Percentiles rank a stretch among this genome's conserved stretches.
phyloP scores from a whole-genome alignment of 2,329 filamentous ascomycete genomes.

The Dactylellina haptotyla region DNA sequence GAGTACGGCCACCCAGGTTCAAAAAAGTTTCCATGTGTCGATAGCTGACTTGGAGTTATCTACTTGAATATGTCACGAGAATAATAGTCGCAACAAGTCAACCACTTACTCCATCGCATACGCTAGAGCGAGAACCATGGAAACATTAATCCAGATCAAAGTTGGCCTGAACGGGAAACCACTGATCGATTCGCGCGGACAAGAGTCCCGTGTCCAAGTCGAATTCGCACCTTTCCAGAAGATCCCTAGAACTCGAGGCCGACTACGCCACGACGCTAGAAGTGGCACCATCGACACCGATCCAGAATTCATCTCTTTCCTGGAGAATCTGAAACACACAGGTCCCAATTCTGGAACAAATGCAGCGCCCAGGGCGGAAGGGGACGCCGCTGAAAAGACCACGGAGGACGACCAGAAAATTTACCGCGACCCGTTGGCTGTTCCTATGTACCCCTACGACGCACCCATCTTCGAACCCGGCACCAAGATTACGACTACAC shows the following conservation, averaged over 20 bases:
- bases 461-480: conserved; percentile 52
- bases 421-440: conserved; percentile 55
- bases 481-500: conserved; percentile 80
- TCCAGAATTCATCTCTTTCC: conserved; percentile 91
- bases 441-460: conserved; percentile 54
- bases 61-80: conserved; percentile 44
- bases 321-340: conserved; percentile 84
- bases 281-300: conserved; percentile 98
- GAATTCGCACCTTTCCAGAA: conserved; percentile 88
- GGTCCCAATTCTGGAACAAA: conserved; percentile 65
- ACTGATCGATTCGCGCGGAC: conserved; percentile 81
- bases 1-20: conserved; percentile 72
- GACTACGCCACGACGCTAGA: conserved; percentile 79
- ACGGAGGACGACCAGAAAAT: conserved; percentile 62
- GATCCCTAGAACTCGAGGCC: conserved; percentile 72
- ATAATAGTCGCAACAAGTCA: conserved; percentile 79
- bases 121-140: conserved; percentile 78
- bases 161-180: conserved; percentile 69
- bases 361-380: conserved; percentile 64
- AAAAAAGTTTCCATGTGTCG: too few species aligned
- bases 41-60: background rate
- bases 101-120: conserved; percentile 84
- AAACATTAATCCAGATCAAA: conserved; percentile 67
- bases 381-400: conserved; percentile 66
- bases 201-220: conserved; percentile 68